These are phyloP conservation scores for Mortierella sp. DNA, from an alignment of 371 early-diverging fungal genomes.

Conservation along the genomic window DNA sequence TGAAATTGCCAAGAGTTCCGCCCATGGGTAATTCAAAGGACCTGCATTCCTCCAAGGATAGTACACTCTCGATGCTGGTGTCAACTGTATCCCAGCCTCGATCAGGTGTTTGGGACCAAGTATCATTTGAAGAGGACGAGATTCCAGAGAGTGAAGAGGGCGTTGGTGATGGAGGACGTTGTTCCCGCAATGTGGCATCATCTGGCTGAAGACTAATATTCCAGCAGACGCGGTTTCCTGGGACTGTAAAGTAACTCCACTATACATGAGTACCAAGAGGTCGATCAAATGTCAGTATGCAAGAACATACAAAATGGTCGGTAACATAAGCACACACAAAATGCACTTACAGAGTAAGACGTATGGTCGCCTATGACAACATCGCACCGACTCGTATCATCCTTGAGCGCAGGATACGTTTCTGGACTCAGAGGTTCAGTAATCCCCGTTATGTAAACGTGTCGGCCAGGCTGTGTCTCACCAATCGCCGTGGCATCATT, in stretches of 20 bases:
- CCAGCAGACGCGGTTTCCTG: slow-evolving; percentile 27
- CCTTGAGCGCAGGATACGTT: not conserved
- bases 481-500: slow-evolving; percentile 13
- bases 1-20: too few species aligned
- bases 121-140: too few species aligned
- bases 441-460: too few species aligned
- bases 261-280: not conserved
- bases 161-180: too few species aligned
- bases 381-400: not conserved
- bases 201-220: slow-evolving; percentile 15
- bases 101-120: slow-evolving; percentile 15
- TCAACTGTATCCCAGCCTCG: slow-evolving; percentile 26
- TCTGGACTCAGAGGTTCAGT: not conserved
- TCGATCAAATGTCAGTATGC: not conserved
- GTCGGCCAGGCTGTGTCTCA: too few species aligned
- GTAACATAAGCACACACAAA: too few species aligned
- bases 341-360: too few species aligned
- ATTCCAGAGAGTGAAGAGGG: too few species aligned
- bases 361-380: slow-evolving; percentile 6
- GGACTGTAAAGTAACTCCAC: slow-evolving; percentile 22
- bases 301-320: too few species aligned
- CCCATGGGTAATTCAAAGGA: slow-evolving; percentile 5
- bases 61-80: slow-evolving; percentile 3
- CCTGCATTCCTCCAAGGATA: too few species aligned
- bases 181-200: not conserved